Evolutionary conservation across 1,139 yeast species (phyloP), one percentile per base, ranked within the genome.

Genomic region (Blastobotrys illinoisensis): DNA sequence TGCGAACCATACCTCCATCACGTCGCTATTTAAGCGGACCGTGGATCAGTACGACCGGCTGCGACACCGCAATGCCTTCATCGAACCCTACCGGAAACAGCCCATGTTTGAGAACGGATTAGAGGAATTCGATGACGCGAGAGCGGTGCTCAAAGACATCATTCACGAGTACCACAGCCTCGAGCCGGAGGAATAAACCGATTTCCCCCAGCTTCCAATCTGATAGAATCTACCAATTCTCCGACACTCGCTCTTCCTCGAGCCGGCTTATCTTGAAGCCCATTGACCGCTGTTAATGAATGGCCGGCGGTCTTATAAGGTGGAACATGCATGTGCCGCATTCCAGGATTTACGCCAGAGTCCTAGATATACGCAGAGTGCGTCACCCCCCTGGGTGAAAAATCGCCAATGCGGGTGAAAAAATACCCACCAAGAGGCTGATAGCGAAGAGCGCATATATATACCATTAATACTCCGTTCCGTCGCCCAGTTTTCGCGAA

Each of bases 41-140:
- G 76, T 89, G 40, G 80, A 78, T 57, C 95, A 91, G 62, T 93
- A 85, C 68, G 97, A 93, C 63, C 79, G 83, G 52, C 78, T 93
- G 51, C 88, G 88, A 62, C 82, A 82, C 55, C 78, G 95, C 57
- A 84, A 83, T 54, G 99, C 99, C 0, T 93, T 91, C 66, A 73
- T 93, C 58, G 93, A 88, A 59, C 86, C 85, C 54, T 93, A 89
- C 70, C 75, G 81, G 28, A 83, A 75, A 64, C 76, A 77, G 60
- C 75, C 76, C 32, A 69, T 79, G 73, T 81, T 82, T 62, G 79
- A 78, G 56, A 83, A 83, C 64, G 87, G 87, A 4, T 74, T 86
- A 64, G 89, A 82, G 23, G 88, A 88, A 70, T 93, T 93, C 66
- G 80, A 79, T 54, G 95, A 88, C 55, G 83, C 96, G 50, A 76